A percentile compares a stretch with the other conserved stretches of the same genome.
Evolutionary conservation across 2,329 filamentous ascomycete genomes (phyloP).

Genomic region (Zymoseptoria passerinii): DNA sequence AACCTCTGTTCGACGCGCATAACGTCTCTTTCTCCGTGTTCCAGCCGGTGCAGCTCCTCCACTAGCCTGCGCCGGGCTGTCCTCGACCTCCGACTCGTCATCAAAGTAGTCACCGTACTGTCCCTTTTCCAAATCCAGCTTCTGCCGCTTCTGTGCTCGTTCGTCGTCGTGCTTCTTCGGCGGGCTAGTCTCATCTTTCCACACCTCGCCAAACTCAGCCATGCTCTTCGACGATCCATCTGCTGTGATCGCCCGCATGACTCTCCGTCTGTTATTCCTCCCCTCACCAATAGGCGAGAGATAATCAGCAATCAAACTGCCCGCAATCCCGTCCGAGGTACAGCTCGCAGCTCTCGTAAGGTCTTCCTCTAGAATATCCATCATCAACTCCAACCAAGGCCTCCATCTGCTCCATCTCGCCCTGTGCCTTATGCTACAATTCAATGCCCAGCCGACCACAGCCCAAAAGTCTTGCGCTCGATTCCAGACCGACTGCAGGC

Average conservation of each 20-base stretch:
- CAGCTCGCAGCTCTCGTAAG: constrained; percentile 33
- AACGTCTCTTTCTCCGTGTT: constrained; percentile 5
- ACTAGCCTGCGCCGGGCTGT: background rate
- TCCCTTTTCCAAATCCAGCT: constrained; percentile 46
- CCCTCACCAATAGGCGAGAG: constrained; percentile 35
- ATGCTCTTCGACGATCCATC: constrained; percentile 49
- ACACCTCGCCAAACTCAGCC: constrained; percentile 57
- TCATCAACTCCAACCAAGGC: constrained; percentile 69
- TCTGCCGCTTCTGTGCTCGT: constrained; percentile 48
- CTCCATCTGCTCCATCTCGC: constrained; percentile 75
- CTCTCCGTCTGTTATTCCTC: constrained; percentile 40
- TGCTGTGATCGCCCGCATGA: constrained; percentile 60
- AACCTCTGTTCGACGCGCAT: background rate
- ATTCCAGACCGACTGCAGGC: constrained; percentile 59
- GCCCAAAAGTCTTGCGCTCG: constrained; percentile 84
- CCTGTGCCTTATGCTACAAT: constrained; percentile 67
- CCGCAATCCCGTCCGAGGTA: constrained; percentile 29
- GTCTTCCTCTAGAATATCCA: constrained; percentile 68
- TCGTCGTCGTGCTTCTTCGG: constrained; percentile 44
- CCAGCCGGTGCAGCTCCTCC: background rate
- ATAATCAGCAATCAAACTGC: constrained; percentile 56
- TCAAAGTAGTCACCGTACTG: constrained; percentile 31
- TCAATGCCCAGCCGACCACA: constrained; percentile 84
- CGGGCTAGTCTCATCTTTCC: constrained; percentile 54
- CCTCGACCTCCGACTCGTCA: constrained; percentile 21